Base-by-base conservation (phyloP, 768 basidiomycete genomes). In the Zangia roseola region DNA sequence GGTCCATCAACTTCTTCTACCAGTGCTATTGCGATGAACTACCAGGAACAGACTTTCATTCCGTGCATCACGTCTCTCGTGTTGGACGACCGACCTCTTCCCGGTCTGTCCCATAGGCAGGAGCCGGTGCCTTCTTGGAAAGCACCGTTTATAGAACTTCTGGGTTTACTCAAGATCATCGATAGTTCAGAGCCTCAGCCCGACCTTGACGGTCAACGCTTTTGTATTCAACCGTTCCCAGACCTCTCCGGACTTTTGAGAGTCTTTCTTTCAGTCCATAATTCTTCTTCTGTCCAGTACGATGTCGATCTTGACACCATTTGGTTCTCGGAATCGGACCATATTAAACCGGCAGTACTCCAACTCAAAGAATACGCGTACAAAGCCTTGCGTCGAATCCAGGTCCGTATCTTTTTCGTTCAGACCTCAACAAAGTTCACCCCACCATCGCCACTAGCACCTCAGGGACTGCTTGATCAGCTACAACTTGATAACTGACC, bases 181-280 rank as follows among this genome's bases (percentile, higher is more conserved):
- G 47, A 57, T 23, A 5, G 5, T 7, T 49, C 47, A 8, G 20
- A 5, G 3, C 44, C 44, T 21, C 10, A 23, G 12, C 30, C 30
- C 34, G 40, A 24, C 33, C 5, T 23, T 1, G 28, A 46, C 10
- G 40, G 23, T 12, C 50, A 43, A 14, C 37, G 34, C 6, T 47
- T 53, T 30, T 60, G 54, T n/a, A 45, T 60, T 41, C 58, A 57
- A 9, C 58, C 45, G 1, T 47, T 50, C 20, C 14, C 24, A 0
- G 59, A 57, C 37, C 40, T 60, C 21, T 49, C 49, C 21, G 23
- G 41, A 21, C 44, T 59, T 3, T 52, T 50, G 7, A 57, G 42
- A 21, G 5, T 36, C 12, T 60, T 52, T 37, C 13, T 59, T 24
- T 60, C 50, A 5, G 30, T 57, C 12, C 33, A 19, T 39, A 14